A percentile compares a stretch with the other conserved stretches of the same genome.
phyloP scores from a whole-genome alignment of 352 stramenopile genomes.

The Pythium rhizo-oryzae region DNA sequence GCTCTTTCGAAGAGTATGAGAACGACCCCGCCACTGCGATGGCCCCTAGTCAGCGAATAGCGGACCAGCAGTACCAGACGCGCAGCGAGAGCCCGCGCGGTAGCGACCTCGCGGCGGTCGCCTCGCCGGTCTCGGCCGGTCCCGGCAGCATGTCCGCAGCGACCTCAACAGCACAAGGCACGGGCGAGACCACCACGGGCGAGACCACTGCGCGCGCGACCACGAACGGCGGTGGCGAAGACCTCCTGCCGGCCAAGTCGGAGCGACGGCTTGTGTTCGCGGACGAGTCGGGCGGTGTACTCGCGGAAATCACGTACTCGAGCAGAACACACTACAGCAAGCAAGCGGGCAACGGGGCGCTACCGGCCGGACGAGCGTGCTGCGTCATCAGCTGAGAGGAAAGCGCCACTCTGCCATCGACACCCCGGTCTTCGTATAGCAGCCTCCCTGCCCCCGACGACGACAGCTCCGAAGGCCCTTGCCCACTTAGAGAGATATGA shows the following conservation, averaged over 20 bases:
- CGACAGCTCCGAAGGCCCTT: too few relatives aligned
- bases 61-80: constrained; percentile 32
- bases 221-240: background rate
- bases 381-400: constrained; percentile 48
- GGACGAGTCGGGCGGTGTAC: constrained; percentile 56
- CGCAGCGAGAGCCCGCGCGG: constrained; percentile 20
- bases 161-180: background rate
- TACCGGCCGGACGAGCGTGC: constrained; percentile 40
- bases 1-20: constrained; percentile 27
- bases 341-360: constrained; percentile 38
- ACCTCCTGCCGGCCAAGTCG: constrained; percentile 32
- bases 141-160: constrained; percentile 7
- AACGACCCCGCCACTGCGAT: constrained; percentile 25
- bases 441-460: too few relatives aligned
- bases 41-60: constrained; percentile 31
- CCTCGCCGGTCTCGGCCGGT: constrained; percentile 11
- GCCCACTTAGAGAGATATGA: constrained; percentile 1
- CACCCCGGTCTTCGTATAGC: too few relatives aligned
- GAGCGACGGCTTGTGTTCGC: constrained; percentile 60
- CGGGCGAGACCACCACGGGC: background rate
- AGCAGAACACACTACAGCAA: constrained; percentile 84
- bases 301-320: constrained; percentile 74
- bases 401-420: background rate
- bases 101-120: constrained; percentile 20
- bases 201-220: background rate